Base-by-base conservation (phyloP, 352 stramenopile genomes). In the Phytopythium mirpurense region DNA sequence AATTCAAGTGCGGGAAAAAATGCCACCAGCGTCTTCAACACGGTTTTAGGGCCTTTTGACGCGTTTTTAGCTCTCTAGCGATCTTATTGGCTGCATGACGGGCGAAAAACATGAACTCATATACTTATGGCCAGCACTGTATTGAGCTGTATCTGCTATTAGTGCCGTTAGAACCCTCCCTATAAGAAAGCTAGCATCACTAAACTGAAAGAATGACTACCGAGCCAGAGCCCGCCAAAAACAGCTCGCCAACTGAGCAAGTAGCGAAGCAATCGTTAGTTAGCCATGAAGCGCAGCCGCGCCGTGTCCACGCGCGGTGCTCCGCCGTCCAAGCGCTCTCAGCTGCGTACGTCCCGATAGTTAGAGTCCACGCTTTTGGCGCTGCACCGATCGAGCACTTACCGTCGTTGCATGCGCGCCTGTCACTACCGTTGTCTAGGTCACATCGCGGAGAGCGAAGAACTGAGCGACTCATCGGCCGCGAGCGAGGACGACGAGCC, bases 281-380 rank as follows among this genome's bases (percentile, higher is more conserved):
- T n/a, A 53, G 29, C 6, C 6, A 77, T 78, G 65, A 81, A 78
- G 58, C 62, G 71, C 29, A 38, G 63, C 63, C 72, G 68, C 47
- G 60, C 37, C 18, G 5, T 40, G 18, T 23, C 44, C 4, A 51
- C 72, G 49, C 59, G 69, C 35, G 29, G 41, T 19, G 57, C 45
- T 26, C 65, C 60, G 29, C 54, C 27, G 27, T 63, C 61, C 66
- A 79, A 75, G 60, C 56, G 61, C 45, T 48, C 65, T 41, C 70
- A 65, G 36, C 61, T 63, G 27, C 62, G 70, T 84, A 62, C 40
- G 68, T 62, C 23, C 1, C 16, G 1, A 1, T 21, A 7, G 19
- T 34, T 43, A 10, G 36, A 37, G 18, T 44, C 24, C 6, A n/a
- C n/a, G n/a, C n/a, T n/a, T n/a, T n/a, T 40, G 26, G 29, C 29